Percentiles rank a stretch among this genome's conserved stretches.
phyloP scores from a whole-genome alignment of 169 alveolate species.

The Plasmodium gallinaceum region DNA sequence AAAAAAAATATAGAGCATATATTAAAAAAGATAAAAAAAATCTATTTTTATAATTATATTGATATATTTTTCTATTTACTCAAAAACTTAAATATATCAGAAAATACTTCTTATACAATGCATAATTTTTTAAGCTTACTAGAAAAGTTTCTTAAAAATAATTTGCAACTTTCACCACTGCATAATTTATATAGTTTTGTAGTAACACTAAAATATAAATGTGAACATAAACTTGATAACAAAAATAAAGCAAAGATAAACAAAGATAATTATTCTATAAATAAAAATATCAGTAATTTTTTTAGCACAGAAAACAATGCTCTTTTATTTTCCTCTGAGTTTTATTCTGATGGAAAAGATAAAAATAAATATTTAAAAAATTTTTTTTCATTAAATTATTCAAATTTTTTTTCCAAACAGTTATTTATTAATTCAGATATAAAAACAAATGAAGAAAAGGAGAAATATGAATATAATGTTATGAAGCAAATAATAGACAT shows the following conservation, averaged over 20 bases:
- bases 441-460: not conserved
- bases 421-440: conserved; percentile 8
- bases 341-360: not conserved
- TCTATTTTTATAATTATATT: conserved; percentile 61
- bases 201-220: conserved; percentile 49
- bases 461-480: not conserved
- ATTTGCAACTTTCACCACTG: conserved; percentile 19
- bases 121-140: conserved; percentile 20
- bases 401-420: conserved; percentile 1
- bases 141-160: conserved; percentile 36
- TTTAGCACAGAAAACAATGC: conserved; percentile 20
- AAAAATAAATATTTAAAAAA: conserved; percentile 28
- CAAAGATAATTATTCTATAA: conserved; percentile 28
- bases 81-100: conserved; percentile 65
- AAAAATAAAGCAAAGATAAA: conserved; percentile 17
- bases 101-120: conserved; percentile 36
- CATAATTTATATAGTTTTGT: conserved; percentile 55
- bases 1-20: conserved; percentile 42
- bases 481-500: conserved; percentile 5
- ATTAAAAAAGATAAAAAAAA: conserved; percentile 61
- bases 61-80: conserved; percentile 47
- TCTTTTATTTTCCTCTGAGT: conserved; percentile 2
- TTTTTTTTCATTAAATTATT: conserved; percentile 33
- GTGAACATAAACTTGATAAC: conserved; percentile 32
- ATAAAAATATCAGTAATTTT: conserved; percentile 22